phyloP scores from a whole-genome alignment of 2,329 filamentous ascomycete species.

The Ascomycota sp. region DNA sequence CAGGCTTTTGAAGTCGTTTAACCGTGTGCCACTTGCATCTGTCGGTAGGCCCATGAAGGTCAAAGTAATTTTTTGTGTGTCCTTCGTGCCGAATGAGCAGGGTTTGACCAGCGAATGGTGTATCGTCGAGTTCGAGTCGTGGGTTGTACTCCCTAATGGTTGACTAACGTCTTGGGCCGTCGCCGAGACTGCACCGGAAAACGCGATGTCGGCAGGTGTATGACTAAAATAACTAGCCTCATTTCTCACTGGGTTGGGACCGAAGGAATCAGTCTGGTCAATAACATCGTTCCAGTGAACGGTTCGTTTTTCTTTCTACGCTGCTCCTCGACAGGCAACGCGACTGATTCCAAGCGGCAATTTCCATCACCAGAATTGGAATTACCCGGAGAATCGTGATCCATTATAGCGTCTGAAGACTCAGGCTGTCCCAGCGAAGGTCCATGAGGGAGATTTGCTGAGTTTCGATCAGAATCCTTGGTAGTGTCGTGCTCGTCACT shows the following conservation, averaged over 20 bases:
- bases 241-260: background rate
- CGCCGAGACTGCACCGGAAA: no score
- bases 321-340: background rate
- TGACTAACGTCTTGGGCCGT: no score
- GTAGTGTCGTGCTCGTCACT: no score
- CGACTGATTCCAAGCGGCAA: no score
- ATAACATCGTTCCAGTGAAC: conserved; percentile 1
- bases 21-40: conserved; percentile 6
- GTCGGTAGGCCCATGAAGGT: conserved; percentile 4
- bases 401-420: background rate
- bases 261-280: background rate
- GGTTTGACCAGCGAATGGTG: background rate
- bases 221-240: background rate
- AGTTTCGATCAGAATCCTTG: background rate
- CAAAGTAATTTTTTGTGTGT: conserved; percentile 1
- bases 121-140: background rate
- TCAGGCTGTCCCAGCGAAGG: background rate
- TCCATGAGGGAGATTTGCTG: background rate
- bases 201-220: background rate
- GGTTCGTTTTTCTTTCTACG: background rate
- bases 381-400: no score
- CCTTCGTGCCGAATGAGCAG: conserved; percentile 3
- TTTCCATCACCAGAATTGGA: background rate
- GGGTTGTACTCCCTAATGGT: background rate
- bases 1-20: conserved; percentile 7